Evolutionary conservation across 495 filamentous ascomycete species (phyloP).

Genomic region (Platismatia glauca): DNA sequence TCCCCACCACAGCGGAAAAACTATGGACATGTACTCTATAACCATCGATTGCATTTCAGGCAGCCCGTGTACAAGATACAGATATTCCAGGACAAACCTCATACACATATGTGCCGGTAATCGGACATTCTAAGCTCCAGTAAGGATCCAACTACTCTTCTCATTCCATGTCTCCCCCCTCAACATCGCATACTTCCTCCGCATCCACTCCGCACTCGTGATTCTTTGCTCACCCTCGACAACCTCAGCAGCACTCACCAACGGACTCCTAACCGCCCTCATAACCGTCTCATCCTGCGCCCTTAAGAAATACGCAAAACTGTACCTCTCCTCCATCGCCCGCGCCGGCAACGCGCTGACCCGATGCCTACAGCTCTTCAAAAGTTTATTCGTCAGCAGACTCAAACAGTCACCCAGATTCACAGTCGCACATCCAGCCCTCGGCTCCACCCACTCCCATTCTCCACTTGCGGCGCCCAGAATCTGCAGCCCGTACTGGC

Average conservation of each 20-base stretch:
- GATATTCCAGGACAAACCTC: not conserved
- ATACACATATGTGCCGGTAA: not conserved
- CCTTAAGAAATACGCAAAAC: conserved; percentile 16
- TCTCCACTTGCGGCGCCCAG: conserved; percentile 36
- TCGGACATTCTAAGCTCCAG: not conserved
- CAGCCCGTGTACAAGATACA: not conserved
- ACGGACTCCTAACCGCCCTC: conserved; percentile 6
- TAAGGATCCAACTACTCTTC: conserved; percentile 10
- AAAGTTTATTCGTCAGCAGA: conserved; percentile 10
- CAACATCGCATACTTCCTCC: conserved; percentile 9
- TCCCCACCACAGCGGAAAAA: not conserved
- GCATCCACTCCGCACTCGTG: conserved; percentile 13
- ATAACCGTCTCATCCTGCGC: conserved; percentile 4
- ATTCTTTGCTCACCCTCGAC: not conserved
- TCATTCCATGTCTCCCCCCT: conserved; percentile 10
- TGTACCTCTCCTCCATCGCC: conserved; percentile 6
- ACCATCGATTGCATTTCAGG: not conserved
- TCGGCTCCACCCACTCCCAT: conserved; percentile 46
- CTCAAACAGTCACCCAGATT: conserved; percentile 43
- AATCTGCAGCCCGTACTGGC: conserved; percentile 51
- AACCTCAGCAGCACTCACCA: not conserved
- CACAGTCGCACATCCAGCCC: conserved; percentile 41
- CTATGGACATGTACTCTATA: not conserved
- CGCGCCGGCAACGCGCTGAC: conserved; percentile 4
- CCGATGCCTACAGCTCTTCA: conserved; percentile 10